phyloP scores from a whole-genome alignment of 371 early-diverging fungal species.

The Paraphysoderma sedebokerense region DNA sequence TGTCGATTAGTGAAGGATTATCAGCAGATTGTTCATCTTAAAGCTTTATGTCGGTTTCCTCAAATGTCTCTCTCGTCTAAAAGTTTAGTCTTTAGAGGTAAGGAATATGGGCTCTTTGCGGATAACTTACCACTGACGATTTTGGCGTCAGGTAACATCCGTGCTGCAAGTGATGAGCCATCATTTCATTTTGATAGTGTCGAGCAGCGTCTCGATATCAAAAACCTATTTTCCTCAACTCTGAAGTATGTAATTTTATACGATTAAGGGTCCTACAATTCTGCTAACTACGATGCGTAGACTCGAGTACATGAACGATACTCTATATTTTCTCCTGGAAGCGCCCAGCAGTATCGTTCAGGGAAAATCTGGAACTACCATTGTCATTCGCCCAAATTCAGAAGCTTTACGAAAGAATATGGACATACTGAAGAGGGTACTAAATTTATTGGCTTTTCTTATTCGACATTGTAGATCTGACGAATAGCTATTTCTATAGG shows the following conservation, averaged over 20 bases:
- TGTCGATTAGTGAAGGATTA: slow-evolving; percentile 60
- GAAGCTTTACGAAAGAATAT: slow-evolving; percentile 13
- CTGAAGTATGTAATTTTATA: slow-evolving; percentile 5
- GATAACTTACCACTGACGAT: slow-evolving; percentile 14
- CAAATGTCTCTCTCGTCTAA: slow-evolving; percentile 13
- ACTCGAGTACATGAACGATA: slow-evolving; percentile 41
- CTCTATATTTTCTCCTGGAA: slow-evolving; percentile 37
- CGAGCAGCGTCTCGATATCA: background rate
- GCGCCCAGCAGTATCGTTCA: slow-evolving; percentile 9
- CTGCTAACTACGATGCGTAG: slow-evolving; percentile 25
- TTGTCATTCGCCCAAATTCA: slow-evolving; percentile 6
- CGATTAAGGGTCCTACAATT: slow-evolving; percentile 9
- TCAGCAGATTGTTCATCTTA: slow-evolving; percentile 35
- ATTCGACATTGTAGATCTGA: background rate
- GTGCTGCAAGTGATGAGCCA: background rate
- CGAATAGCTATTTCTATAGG: slow-evolving; percentile 14
- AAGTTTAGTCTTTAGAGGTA: slow-evolving; percentile 1
- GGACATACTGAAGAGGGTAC: slow-evolving; percentile 13
- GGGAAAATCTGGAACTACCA: background rate
- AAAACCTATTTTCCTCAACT: slow-evolving; percentile 6
- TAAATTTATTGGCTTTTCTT: background rate
- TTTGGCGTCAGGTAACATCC: slow-evolving; percentile 14
- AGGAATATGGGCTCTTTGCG: slow-evolving; percentile 5
- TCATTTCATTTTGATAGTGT: background rate
- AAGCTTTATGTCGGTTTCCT: slow-evolving; percentile 36